Percentiles rank a stretch among this genome's conserved stretches.
phyloP scores from a whole-genome alignment of 140 eudicot genomes.

The Erigeron philadelphicus region DNA sequence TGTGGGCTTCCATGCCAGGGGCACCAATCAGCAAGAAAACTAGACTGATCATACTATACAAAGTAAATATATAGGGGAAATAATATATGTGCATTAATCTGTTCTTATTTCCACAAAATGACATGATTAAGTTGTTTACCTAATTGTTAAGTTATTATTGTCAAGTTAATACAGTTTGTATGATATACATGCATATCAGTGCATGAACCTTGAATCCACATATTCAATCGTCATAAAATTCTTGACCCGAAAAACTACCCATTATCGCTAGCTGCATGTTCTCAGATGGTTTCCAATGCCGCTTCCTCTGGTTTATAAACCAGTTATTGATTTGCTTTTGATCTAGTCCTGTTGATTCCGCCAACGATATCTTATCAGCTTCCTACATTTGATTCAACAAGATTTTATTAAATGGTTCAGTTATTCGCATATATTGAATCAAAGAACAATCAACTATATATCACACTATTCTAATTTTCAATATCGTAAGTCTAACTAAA shows the following conservation, averaged over 20 bases:
- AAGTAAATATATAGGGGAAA: background rate
- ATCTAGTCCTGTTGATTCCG: constrained; percentile 80
- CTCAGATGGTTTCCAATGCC: constrained; percentile 95
- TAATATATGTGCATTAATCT: background rate
- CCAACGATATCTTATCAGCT: constrained; percentile 69
- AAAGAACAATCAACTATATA: background rate
- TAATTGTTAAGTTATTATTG: constrained; percentile 9
- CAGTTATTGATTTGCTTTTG: constrained; percentile 93
- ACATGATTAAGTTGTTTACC: constrained; percentile 13
- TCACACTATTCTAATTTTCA: background rate
- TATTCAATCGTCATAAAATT: constrained; percentile 48
- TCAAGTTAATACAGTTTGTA: constrained; percentile 16
- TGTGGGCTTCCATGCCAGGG: too few relatives aligned
- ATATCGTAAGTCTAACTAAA: background rate
- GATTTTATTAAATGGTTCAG: background rate
- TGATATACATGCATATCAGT: constrained; percentile 22
- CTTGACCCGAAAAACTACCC: constrained; percentile 66
- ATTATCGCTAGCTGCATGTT: constrained; percentile 75
- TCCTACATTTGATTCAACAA: constrained; percentile 37
- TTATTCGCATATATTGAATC: background rate
- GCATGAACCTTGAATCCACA: constrained; percentile 1
- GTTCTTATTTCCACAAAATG: constrained; percentile 7
- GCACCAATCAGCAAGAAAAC: background rate
- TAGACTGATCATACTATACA: background rate
- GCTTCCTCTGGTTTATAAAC: constrained; percentile 87